Base-by-base conservation (phyloP, 2,329 filamentous ascomycete species). In the Arthrobotrys conoides region DNA sequence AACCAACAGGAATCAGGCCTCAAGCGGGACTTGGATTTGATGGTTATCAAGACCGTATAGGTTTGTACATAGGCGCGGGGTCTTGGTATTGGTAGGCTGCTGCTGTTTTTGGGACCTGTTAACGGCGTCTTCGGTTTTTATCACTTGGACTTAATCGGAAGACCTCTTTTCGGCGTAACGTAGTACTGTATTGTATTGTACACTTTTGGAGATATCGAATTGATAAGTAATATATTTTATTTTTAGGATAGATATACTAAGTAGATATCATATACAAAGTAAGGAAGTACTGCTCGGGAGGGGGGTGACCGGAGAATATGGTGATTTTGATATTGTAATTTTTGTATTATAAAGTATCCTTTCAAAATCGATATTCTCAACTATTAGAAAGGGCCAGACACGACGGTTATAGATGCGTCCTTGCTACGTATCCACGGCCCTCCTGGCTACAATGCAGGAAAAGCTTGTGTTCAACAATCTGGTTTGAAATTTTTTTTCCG, bases 391-490 rank as follows among this genome's bases (percentile, higher is more conserved):
- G 57, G 64, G 18, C 63, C 66, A 53, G 59, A 68, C 59, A 65
- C 66, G 66, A 66, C 53, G 72, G 72, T 76, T 77, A 77, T 77
- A 77, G 73, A 77, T 67, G 61, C 51, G 67, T n/a, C 61, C 66
- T 33, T 69, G 33, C 33, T 36, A 36, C 33, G 57, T 64, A 49
- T 76, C 57, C 65, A 44, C 64, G 64, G 57, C 72, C 66, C 33
- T 59, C 66, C 53, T 41, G 20, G 20, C 46, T n/a, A 18, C 61
- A 67, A 71, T 77, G 73, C 73, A 63, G 46, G 51, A 77, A 77
- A 77, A 77, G 73, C 73, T 77, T 77, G 73, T 77, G 73, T 77
- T 77, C 67, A 77, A 77, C 73, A 61, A 20, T 68, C 53, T 41
- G 59, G 63, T 33, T 53, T 49, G 48, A 59, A 71, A 27, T 53